Percentiles rank a stretch among this genome's conserved stretches.
phyloP scores from a whole-genome alignment of 441 rosid genomes.

The Brassica hybrid region DNA sequence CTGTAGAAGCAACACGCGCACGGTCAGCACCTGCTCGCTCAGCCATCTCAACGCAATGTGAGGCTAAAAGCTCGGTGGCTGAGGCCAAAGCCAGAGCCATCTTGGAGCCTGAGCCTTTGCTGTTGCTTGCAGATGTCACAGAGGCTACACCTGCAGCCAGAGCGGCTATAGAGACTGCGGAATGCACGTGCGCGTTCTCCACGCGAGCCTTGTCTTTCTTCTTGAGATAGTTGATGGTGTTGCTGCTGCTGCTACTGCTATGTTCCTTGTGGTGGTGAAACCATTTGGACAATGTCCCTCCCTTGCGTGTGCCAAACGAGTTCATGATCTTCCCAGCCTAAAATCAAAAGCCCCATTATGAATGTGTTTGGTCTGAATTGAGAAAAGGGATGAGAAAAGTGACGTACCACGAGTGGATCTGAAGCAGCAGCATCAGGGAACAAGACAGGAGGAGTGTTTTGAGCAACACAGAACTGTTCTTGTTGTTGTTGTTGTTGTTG shows the following conservation, averaged over 20 bases:
- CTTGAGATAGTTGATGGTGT: slow-evolving; percentile 48
- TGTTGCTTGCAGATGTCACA: slow-evolving; percentile 60
- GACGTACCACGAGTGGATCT: slow-evolving; percentile 40
- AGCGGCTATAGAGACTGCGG: slow-evolving; percentile 84
- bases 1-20: slow-evolving; percentile 68
- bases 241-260: slow-evolving; percentile 23
- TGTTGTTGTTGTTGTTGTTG: too few species aligned
- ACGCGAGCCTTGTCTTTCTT: slow-evolving; percentile 81
- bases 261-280: slow-evolving; percentile 73
- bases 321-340: slow-evolving; percentile 63
- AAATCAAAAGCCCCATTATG: background rate
- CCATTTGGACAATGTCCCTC: slow-evolving; percentile 84
- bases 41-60: slow-evolving; percentile 88
- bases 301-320: slow-evolving; percentile 53
- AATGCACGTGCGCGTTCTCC: slow-evolving; percentile 79
- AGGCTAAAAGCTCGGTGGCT: slow-evolving; percentile 88
- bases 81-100: slow-evolving; percentile 81
- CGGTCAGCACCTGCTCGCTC: slow-evolving; percentile 83
- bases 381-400: background rate
- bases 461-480: slow-evolving; percentile 39
- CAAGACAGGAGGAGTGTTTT: slow-evolving; percentile 32
- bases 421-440: slow-evolving; percentile 50
- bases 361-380: background rate
- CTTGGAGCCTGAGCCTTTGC: slow-evolving; percentile 54
- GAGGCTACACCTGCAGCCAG: slow-evolving; percentile 94